These are phyloP conservation scores for Phaeosphaeria sp. DNA, from an alignment of 2,329 filamentous ascomycete genomes.

Conservation along the genomic window DNA sequence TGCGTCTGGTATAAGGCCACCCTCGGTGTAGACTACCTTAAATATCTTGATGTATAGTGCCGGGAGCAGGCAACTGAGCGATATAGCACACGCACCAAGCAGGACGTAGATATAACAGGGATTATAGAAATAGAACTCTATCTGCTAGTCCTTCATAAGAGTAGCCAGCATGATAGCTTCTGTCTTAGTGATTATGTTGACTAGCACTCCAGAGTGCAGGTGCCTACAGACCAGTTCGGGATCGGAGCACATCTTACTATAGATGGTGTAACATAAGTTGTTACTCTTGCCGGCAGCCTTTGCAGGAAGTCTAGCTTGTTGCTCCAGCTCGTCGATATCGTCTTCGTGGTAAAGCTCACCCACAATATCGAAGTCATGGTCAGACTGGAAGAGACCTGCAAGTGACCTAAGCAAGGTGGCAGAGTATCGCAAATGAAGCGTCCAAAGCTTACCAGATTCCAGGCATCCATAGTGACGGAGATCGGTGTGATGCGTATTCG, in stretches of 20 bases:
- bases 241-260: conserved; percentile 12
- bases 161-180: conserved; percentile 16
- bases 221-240: conserved; percentile 21
- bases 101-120: conserved; percentile 26
- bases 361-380: conserved; percentile 26
- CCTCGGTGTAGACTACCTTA: conserved; percentile 24
- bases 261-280: conserved; percentile 16
- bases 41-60: conserved; percentile 17
- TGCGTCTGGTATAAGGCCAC: conserved; percentile 17
- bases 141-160: conserved; percentile 5
- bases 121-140: conserved; percentile 9
- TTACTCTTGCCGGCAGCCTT: conserved; percentile 17
- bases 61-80: conserved; percentile 21
- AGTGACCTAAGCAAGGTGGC: not conserved
- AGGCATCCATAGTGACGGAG: conserved; percentile 15
- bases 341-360: conserved; percentile 16
- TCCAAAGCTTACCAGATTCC: conserved; percentile 15
- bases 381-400: conserved; percentile 28
- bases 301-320: conserved; percentile 13
- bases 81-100: conserved; percentile 27
- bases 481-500: not conserved
- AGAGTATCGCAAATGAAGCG: not conserved
- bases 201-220: conserved; percentile 23
- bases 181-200: conserved; percentile 14
- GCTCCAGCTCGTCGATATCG: conserved; percentile 17